These are phyloP conservation scores for Westerdykella sp. DNA, from an alignment of 2,329 filamentous ascomycete genomes.

Conservation along the genomic window DNA sequence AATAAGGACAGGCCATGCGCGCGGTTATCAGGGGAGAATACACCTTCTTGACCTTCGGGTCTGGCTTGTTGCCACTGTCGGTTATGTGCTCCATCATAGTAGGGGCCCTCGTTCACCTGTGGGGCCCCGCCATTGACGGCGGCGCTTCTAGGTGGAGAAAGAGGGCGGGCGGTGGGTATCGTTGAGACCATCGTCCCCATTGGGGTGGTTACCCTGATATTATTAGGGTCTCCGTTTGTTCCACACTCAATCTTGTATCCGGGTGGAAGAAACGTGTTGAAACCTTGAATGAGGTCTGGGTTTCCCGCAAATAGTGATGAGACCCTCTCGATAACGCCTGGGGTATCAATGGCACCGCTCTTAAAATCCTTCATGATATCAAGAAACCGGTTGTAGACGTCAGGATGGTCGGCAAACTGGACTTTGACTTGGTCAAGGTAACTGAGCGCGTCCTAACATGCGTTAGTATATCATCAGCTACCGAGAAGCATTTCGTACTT, in stretches of 20 bases:
- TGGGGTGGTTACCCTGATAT: conserved; percentile 92
- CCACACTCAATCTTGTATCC: conserved; percentile 97
- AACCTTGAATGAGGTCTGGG: conserved; percentile 90
- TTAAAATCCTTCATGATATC: conserved; percentile 99
- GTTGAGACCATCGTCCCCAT: conserved; percentile 95
- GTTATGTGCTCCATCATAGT: conserved; percentile 31
- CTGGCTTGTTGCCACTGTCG: conserved; percentile 38
- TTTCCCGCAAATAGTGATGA: conserved; percentile 94
- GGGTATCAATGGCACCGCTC: conserved; percentile 96
- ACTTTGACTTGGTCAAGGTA: conserved; percentile 99
- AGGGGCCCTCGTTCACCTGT: conserved; percentile 37
- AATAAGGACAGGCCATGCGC: conserved; percentile 37
- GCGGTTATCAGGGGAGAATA: conserved; percentile 42
- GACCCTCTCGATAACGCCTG: conserved; percentile 92
- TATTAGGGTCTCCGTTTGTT: conserved; percentile 86
- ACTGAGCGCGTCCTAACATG: conserved; percentile 66
- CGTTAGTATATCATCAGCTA: conserved; percentile 1
- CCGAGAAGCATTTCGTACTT: conserved; percentile 24
- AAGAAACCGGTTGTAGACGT: conserved; percentile 93
- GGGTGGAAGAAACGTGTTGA: conserved; percentile 94
- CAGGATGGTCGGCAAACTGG: conserved; percentile 91
- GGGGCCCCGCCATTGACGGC: conserved; percentile 50
- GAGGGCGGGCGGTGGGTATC: conserved; percentile 54
- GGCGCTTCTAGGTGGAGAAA: conserved; percentile 43
- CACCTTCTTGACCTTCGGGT: conserved; percentile 32